Percentiles rank a stretch among this genome's conserved stretches.
phyloP scores from a whole-genome alignment of 1,139 yeast genomes.

The Wickerhamomyces sp. region DNA sequence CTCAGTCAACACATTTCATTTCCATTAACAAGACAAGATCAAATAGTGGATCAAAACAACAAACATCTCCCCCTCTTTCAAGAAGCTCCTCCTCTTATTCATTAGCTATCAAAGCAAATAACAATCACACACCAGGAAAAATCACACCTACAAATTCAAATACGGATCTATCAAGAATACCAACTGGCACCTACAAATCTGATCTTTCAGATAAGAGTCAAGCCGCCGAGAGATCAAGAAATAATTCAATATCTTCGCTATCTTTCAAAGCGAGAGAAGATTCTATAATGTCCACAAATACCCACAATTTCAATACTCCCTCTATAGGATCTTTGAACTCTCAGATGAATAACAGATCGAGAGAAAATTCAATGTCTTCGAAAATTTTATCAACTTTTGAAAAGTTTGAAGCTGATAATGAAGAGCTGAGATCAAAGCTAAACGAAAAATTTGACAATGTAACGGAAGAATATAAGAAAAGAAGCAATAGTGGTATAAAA shows the following conservation, averaged over 20 bases:
- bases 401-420: conserved; percentile 8
- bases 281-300: background rate
- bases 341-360: background rate
- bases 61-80: background rate
- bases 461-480: conserved; percentile 3
- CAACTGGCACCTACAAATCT: conserved; percentile 1
- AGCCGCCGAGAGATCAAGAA: conserved; percentile 1
- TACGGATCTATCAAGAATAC: background rate
- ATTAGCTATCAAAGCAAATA: background rate
- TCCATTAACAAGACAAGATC: conserved; percentile 19
- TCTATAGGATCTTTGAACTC: background rate
- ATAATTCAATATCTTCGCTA: background rate
- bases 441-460: conserved; percentile 3
- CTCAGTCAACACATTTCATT: conserved; percentile 10
- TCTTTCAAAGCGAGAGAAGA: background rate
- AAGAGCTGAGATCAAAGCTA: conserved; percentile 12
- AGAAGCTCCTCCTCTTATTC: background rate
- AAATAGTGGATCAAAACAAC: conserved; percentile 13
- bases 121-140: background rate
- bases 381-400: background rate
- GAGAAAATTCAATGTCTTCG: background rate
- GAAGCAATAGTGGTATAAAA: conserved; percentile 9
- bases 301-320: background rate
- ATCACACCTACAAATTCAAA: background rate
- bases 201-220: background rate